Evolutionary conservation across 2,329 filamentous ascomycete genomes (phyloP), one percentile per base, ranked within the genome.

Genomic region (Venturia nashicola): DNA sequence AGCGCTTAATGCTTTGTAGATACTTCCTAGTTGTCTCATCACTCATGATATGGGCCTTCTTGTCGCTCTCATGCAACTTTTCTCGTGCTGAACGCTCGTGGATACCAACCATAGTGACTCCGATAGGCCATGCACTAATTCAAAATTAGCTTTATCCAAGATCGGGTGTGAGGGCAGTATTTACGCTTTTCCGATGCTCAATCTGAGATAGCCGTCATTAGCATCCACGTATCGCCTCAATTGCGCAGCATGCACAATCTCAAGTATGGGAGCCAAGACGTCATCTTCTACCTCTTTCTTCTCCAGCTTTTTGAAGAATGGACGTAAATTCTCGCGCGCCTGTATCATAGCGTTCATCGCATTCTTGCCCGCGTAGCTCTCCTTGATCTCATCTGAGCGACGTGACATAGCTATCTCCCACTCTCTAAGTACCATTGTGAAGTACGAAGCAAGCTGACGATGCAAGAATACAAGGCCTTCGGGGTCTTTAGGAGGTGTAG

Each of bases 61-160:
- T 83, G 67, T 84, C 83, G 66, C 79, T 82, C 74, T 94, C 86
- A 73, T 97, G 92, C 65, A 99, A 79, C 77, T 99, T 99, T 77
- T 99, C 94, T 67, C 94, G 85, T 23, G 94, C 93, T 68, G 89
- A 94, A 72, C 94, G 86, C 80, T 97, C 94, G 83, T 99, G 94
- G 70, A 99, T 99, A 80, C 94, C 94, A 71, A 99, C 94, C 94
- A 97, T 99, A 74, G 94, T 99, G 46, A 99, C 94, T 76, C 94
- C 94, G 71, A 99, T 99, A 32, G 94, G 94, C 94, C 94, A 99
- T 18, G 94, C 94, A 67, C 79, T 82, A 65, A 8, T 8, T 46
- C 7, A 64, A 27, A 42, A 62, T 46, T 40, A 67, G 27, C 59
- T 44, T 44, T 5, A 61, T 54, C 9, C 27, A 32, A 16, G 12